Conservation (phyloP, 352 stramenopile species). For the Phytopythium kandeliae region DNA sequence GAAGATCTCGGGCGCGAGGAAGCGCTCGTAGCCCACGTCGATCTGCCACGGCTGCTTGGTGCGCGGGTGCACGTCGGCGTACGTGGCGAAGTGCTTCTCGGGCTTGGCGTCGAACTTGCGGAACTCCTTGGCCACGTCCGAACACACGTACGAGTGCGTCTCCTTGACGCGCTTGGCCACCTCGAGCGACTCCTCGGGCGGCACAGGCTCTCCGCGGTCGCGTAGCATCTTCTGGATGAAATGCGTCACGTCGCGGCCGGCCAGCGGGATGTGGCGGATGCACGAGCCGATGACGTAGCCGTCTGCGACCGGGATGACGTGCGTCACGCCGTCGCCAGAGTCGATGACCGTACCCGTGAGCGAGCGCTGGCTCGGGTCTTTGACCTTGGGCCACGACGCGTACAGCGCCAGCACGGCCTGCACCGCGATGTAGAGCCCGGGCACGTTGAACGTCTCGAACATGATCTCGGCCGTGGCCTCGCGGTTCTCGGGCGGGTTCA, state of each 20-base stretch:
- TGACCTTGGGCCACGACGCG: too few relatives aligned
- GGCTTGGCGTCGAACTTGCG: conserved; percentile 94
- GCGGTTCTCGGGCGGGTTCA: conserved; percentile 93
- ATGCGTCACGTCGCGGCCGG: conserved; percentile 77
- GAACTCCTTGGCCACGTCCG: conserved; percentile 94
- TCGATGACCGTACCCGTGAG: conserved; percentile 87
- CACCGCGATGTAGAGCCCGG: conserved; percentile 91
- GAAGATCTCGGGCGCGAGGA: conserved; percentile 95
- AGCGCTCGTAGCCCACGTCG: conserved; percentile 92
- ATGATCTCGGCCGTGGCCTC: conserved; percentile 96
- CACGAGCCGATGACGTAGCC: conserved; percentile 77
- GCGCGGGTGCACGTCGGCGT: conserved; percentile 67
- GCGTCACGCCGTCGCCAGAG: conserved; percentile 82
- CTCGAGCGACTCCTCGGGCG: too few relatives aligned
- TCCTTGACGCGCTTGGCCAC: conserved; percentile 87
- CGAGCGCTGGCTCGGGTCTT: too few relatives aligned
- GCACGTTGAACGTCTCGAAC: conserved; percentile 95
- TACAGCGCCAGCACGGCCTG: conserved; percentile 87
- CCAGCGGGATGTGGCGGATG: conserved; percentile 77
- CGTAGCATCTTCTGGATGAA: conserved; percentile 76
- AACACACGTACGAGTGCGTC: conserved; percentile 86
- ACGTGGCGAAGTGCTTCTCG: conserved; percentile 90
- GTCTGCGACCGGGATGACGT: conserved; percentile 86
- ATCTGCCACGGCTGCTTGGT: conserved; percentile 85
- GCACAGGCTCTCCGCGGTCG: too few relatives aligned